phyloP scores from a whole-genome alignment of 2,329 filamentous ascomycete species.

The Xenosphaeropsis pyriputrescens region DNA sequence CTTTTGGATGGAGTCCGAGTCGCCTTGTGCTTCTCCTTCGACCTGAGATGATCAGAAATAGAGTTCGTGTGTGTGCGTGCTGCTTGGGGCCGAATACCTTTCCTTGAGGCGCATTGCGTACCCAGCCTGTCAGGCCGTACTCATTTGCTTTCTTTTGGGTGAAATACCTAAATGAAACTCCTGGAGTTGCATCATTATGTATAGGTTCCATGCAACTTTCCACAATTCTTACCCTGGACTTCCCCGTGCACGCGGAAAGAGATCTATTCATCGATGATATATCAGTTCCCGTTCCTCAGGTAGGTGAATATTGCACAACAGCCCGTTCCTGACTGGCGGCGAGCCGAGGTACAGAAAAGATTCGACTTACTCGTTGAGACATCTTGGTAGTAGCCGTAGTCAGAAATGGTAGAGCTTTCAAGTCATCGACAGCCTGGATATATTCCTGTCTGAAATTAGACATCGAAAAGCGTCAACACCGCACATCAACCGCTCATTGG shows the following conservation, averaged over 20 bases:
- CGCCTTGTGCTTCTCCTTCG: conserved; percentile 76
- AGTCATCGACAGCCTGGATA: neutral
- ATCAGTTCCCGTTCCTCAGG: no score
- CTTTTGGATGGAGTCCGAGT: conserved; percentile 44
- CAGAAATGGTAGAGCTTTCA: neutral
- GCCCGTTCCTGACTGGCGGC: no score
- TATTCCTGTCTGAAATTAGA: neutral
- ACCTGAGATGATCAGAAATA: conserved; percentile 39
- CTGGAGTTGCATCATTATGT: neutral
- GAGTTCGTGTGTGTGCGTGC: neutral
- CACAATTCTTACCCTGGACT: conserved; percentile 45
- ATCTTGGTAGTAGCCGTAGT: conserved; percentile 7
- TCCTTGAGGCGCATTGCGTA: conserved; percentile 32
- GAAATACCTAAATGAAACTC: conserved; percentile 22
- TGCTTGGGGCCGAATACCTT: neutral
- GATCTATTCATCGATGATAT: conserved; percentile 23
- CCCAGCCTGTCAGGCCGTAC: conserved; percentile 43
- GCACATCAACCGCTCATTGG: no score
- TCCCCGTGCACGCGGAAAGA: conserved; percentile 52
- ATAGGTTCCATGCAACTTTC: neutral
- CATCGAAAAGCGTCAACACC: neutral
- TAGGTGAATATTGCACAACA: no score
- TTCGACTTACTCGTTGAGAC: conserved; percentile 20
- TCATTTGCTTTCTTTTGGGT: conserved; percentile 34
- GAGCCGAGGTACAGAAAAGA: no score